Evolutionary conservation across 768 basidiomycete species (phyloP).

Genomic region (Rhodosporidiobolus sp.): DNA sequence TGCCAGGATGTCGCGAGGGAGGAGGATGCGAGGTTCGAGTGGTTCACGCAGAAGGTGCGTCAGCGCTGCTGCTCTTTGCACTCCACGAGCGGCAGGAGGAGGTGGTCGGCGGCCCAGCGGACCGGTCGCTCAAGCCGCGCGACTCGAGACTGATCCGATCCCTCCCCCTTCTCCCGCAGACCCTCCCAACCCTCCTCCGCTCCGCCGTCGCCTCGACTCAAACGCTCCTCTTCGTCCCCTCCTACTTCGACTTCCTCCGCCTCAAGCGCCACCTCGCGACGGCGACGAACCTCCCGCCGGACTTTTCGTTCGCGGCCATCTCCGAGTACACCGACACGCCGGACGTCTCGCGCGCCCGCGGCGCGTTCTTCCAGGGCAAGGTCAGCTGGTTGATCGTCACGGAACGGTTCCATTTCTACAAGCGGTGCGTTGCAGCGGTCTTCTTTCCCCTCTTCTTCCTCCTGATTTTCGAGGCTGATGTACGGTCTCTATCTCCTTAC

Average conservation of each 20-base stretch:
- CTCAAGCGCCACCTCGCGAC: slow-evolving; percentile 64
- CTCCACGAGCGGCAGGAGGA: too few species aligned
- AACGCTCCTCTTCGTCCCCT: slow-evolving; percentile 84
- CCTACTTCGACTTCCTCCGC: slow-evolving; percentile 93
- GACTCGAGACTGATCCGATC: too few species aligned
- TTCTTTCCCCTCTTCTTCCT: slow-evolving; percentile 1
- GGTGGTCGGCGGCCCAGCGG: neutral
- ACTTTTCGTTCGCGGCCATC: slow-evolving; percentile 72
- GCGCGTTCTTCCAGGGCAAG: slow-evolving; percentile 83
- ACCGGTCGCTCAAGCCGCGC: too few species aligned
- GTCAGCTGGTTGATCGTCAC: slow-evolving; percentile 84
- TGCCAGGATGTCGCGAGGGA: slow-evolving; percentile 69
- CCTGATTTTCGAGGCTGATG: neutral
- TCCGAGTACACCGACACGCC: slow-evolving; percentile 95
- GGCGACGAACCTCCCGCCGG: slow-evolving; percentile 65
- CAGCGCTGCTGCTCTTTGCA: neutral
- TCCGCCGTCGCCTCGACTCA: slow-evolving; percentile 90
- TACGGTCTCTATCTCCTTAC: neutral
- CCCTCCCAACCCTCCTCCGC: slow-evolving; percentile 76
- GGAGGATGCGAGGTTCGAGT: slow-evolving; percentile 76
- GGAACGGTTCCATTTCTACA: slow-evolving; percentile 98
- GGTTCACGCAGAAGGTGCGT: slow-evolving; percentile 78
- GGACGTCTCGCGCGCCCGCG: slow-evolving; percentile 89
- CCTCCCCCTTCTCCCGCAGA: slow-evolving; percentile 50
- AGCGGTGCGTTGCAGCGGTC: slow-evolving; percentile 56